A percentile compares a stretch with the other conserved stretches of the same genome.
Evolutionary conservation across 129 eudicot genomes (phyloP).

Genomic region (Helichrysum umbraculigerum): DNA sequence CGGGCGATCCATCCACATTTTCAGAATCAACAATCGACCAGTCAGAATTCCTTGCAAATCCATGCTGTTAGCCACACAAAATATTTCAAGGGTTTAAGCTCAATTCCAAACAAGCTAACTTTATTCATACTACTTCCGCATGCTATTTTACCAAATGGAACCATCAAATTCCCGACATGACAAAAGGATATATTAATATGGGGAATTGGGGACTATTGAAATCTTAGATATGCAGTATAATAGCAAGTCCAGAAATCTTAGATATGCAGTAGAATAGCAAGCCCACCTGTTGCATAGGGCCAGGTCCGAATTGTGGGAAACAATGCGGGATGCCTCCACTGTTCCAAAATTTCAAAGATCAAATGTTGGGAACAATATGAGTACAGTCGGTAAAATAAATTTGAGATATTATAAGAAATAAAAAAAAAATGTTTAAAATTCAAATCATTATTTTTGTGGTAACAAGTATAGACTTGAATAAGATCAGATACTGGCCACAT

Average conservation of each 20-base stretch:
- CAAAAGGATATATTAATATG: neutral
- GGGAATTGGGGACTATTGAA: neutral
- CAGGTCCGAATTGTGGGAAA: slow-evolving; percentile 98
- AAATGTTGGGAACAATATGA: neutral
- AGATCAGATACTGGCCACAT: too few relatives aligned
- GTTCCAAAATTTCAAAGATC: slow-evolving; percentile 1
- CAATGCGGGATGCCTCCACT: slow-evolving; percentile 99
- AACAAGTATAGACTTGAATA: neutral
- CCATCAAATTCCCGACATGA: neutral
- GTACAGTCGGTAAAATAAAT: neutral
- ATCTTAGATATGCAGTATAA: slow-evolving; percentile 7
- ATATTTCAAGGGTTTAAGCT: slow-evolving; percentile 15
- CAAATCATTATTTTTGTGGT: neutral
- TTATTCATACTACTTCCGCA: neutral
- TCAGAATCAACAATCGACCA: slow-evolving; percentile 83
- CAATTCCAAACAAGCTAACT: neutral
- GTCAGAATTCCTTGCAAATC: slow-evolving; percentile 83
- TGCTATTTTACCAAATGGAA: neutral
- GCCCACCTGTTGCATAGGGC: slow-evolving; percentile 86
- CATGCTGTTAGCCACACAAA: slow-evolving; percentile 62
- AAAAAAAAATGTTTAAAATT: neutral
- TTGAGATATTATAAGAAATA: too few relatives aligned
- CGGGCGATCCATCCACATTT: slow-evolving; percentile 69
- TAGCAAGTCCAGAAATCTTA: slow-evolving; percentile 3
- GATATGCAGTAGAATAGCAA: neutral